Evolutionary conservation across 2,329 filamentous ascomycete species (phyloP), one percentile per base, ranked within the genome.

Genomic region (Venturia asperata): DNA sequence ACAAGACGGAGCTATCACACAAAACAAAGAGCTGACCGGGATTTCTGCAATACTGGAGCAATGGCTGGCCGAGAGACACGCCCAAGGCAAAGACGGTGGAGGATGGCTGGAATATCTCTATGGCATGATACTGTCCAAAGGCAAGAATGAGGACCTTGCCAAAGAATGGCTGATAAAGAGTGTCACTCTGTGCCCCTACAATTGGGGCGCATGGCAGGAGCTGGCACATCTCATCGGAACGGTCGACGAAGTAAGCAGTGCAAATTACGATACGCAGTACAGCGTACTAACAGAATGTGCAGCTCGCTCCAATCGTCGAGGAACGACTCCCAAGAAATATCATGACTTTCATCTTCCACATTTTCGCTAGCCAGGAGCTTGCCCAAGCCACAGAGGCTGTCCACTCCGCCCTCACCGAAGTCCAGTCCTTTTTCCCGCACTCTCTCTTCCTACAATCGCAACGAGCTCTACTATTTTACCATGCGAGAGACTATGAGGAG

Each of bases 151-250:
- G 69, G 83, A 87, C 56, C 83, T 89, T 67, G 94, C 94, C 1
- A 87, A 93, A 75, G 85, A 89, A 68, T 96, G 90, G 83, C 82
- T 99, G n/a, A 81, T 97, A 63, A 84, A 86, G 68, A 96, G 92
- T 72, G 90, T 97, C 11, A 90, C 95, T 74, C 79, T 91, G 49
- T 96, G 92, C 71, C 90, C 92, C 1, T 96, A 92, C 84, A 96
- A 97, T 73, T 99, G 94, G 94, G 91, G 92, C 9, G 92, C 92
- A 67, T 99, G 94, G 94, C 83, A 94, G 66, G 94, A 99, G 77
- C 85, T 99, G 75, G 90, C 90, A 4, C 87, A 87, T 47, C 81
- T 97, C 34, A 85, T 96, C 67, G 85, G 86, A 43, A 87, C 89
- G 42, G 83, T 89, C 10, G 92, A 97, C 75, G 91, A 96, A 76